Percentiles rank a stretch among this genome's conserved stretches.
Conservation (phyloP, 495 filamentous ascomycete genomes). For the Aspergillus baeticus region DNA sequence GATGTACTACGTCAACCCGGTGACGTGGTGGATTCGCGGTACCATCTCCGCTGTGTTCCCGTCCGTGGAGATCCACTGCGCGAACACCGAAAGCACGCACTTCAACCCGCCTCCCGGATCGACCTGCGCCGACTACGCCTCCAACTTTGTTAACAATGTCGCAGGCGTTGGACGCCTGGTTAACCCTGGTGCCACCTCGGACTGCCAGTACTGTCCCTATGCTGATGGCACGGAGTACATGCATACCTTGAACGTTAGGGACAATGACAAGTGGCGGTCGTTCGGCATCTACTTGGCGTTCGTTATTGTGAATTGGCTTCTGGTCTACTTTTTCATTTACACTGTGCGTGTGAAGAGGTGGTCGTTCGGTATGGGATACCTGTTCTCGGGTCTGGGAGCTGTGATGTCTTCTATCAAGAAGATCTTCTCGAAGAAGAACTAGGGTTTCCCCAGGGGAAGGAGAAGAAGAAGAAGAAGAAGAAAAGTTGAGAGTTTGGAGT, state of each 20-base stretch:
- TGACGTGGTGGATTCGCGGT: slow-evolving; percentile 72
- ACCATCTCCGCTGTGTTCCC: slow-evolving; percentile 63
- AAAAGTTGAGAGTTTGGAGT: no score
- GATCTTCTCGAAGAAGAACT: slow-evolving; percentile 30
- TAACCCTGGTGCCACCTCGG: slow-evolving; percentile 50
- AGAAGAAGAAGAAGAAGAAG: no score
- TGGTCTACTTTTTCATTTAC: slow-evolving; percentile 87
- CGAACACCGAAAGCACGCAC: slow-evolving; percentile 56
- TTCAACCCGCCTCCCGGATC: slow-evolving; percentile 64
- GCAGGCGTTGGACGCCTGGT: slow-evolving; percentile 57
- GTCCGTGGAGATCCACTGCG: slow-evolving; percentile 55
- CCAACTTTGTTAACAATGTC: slow-evolving; percentile 46
- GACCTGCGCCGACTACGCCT: slow-evolving; percentile 62
- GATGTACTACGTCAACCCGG: slow-evolving; percentile 72
- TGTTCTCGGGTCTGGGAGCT: slow-evolving; percentile 53
- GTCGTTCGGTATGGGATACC: slow-evolving; percentile 65
- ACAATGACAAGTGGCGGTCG: slow-evolving; percentile 66
- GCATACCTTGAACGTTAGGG: slow-evolving; percentile 61
- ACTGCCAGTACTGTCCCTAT: slow-evolving; percentile 79
- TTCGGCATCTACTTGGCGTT: slow-evolving; percentile 80
- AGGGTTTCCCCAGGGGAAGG: no score
- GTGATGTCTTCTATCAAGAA: slow-evolving; percentile 41
- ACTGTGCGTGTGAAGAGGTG: slow-evolving; percentile 70
- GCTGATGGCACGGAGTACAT: slow-evolving; percentile 65
- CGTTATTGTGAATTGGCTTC: slow-evolving; percentile 70